Percentiles rank a stretch among this genome's conserved stretches.
Evolutionary conservation across 306 rosid species (phyloP).

Genomic region (Trichosanthes cucumerina): DNA sequence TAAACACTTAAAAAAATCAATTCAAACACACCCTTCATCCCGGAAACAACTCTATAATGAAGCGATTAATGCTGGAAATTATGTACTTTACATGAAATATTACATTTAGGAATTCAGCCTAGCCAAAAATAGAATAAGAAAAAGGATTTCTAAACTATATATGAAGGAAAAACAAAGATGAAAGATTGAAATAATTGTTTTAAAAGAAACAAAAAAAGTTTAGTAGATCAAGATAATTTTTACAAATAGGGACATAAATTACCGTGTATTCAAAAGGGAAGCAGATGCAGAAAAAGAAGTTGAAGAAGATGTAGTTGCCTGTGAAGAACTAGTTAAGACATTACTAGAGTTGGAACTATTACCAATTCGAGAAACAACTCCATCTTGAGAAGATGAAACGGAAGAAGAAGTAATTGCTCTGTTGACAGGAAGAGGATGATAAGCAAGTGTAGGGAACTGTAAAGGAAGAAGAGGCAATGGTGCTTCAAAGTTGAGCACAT

Average conservation of each 20-base stretch:
- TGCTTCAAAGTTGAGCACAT: constrained; percentile 19
- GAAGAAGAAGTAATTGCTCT: neutral
- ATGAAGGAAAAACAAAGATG: no score
- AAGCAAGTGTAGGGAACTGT: neutral
- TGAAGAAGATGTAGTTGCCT: neutral
- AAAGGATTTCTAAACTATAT: no score
- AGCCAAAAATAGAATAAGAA: no score
- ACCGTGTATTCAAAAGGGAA: neutral
- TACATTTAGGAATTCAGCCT: no score
- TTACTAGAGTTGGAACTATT: neutral
- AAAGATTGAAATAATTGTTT: no score
- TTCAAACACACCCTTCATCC: no score
- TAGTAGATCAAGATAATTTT: no score
- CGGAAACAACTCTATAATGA: no score
- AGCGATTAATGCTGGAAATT: no score
- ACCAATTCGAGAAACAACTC: neutral
- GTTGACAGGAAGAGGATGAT: neutral
- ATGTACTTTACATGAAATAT: no score
- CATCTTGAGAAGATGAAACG: neutral
- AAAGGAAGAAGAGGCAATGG: constrained; percentile 10
- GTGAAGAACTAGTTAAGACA: neutral
- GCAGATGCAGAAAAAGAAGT: neutral
- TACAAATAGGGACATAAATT: neutral
- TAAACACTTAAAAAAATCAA: no score
- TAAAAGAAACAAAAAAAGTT: no score